These are phyloP conservation scores for Cinchona pubescens DNA, from an alignment of 257 asterid genomes.

Conservation along the genomic window DNA sequence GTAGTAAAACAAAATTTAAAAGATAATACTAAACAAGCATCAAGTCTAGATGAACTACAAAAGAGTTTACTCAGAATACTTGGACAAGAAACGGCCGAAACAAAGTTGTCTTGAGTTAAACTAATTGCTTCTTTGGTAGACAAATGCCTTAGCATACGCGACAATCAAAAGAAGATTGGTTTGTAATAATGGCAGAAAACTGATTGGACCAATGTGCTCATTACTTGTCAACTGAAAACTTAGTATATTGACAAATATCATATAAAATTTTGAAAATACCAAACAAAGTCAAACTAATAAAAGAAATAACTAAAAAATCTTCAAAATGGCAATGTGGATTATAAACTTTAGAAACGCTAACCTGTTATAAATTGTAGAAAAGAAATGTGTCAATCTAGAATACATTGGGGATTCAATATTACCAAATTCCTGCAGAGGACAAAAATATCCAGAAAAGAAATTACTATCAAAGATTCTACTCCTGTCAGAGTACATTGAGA, in stretches of 20 bases:
- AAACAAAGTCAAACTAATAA: background rate
- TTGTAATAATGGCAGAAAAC: background rate
- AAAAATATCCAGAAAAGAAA: conserved; percentile 6
- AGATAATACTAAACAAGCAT: background rate
- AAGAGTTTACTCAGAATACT: background rate
- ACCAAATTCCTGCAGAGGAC: conserved; percentile 76
- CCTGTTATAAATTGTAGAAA: conserved; percentile 88
- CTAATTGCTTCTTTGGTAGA: background rate
- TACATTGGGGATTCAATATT: conserved; percentile 91
- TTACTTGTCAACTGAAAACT: background rate
- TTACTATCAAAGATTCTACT: conserved; percentile 2
- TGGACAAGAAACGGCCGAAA: background rate
- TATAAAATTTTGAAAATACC: background rate
- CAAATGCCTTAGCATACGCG: background rate
- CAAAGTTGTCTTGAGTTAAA: background rate
- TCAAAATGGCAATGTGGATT: background rate
- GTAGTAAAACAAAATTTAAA: conserved; percentile 3
- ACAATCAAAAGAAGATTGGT: background rate
- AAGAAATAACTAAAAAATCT: conserved; percentile 12
- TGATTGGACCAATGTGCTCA: background rate
- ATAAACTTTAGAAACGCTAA: conserved; percentile 16
- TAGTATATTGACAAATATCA: background rate
- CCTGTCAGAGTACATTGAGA: background rate
- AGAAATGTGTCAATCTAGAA: conserved; percentile 89
- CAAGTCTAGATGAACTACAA: background rate